These are phyloP conservation scores for Colletotrichum sidae DNA, from an alignment of 2,329 filamentous ascomycete species.

Conservation along the genomic window DNA sequence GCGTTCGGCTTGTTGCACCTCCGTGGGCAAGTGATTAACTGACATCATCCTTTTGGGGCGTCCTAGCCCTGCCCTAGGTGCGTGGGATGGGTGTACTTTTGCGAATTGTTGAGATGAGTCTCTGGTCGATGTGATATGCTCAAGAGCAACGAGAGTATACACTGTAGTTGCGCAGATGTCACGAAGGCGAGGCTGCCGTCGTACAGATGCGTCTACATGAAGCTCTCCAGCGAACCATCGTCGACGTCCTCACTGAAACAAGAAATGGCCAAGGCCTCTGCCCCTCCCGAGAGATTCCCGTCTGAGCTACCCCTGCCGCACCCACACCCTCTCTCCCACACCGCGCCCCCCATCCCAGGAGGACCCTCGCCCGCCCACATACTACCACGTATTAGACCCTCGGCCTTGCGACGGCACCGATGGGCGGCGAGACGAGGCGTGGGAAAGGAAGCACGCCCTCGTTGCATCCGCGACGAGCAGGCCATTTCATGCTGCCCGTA, in stretches of 20 bases:
- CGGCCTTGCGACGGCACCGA: conserved; percentile 35
- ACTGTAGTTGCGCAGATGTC: no score
- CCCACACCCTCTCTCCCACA: conserved; percentile 14
- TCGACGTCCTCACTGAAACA: conserved; percentile 33
- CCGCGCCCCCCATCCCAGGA: conserved; percentile 25
- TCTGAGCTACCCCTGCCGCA: conserved; percentile 35
- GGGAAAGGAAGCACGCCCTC: conserved; percentile 31
- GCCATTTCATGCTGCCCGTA: not conserved
- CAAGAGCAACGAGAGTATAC: no score
- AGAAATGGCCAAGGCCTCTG: conserved; percentile 30
- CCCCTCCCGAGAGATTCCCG: conserved; percentile 32
- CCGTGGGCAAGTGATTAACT: conserved; percentile 11
- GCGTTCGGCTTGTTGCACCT: conserved; percentile 27
- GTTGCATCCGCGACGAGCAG: conserved; percentile 8
- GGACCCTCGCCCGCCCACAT: conserved; percentile 23
- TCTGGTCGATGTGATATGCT: no score
- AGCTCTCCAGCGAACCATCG: not conserved
- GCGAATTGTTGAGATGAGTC: not conserved
- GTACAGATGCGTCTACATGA: no score
- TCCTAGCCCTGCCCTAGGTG: conserved; percentile 18
- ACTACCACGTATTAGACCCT: conserved; percentile 12
- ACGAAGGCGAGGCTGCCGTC: no score
- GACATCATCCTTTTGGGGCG: conserved; percentile 26
- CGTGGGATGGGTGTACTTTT: no score
- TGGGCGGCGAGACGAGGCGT: conserved; percentile 32